These are phyloP conservation scores for Phaffomyces opuntiae DNA, from an alignment of 805 yeast genomes.

Conservation along the genomic window DNA sequence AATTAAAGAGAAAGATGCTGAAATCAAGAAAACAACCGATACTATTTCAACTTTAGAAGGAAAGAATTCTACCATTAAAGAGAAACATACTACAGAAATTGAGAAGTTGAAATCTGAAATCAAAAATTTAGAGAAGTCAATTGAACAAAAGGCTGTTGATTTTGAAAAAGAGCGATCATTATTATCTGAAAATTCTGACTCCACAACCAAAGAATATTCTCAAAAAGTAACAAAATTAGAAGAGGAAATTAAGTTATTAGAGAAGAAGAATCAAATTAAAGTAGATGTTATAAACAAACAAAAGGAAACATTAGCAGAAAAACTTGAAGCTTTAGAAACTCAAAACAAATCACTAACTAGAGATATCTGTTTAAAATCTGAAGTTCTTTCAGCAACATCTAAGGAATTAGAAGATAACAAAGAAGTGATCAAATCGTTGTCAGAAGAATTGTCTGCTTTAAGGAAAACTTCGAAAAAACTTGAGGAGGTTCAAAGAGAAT, in stretches of 20 bases:
- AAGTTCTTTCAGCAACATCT: not conserved
- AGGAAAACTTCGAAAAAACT: not conserved
- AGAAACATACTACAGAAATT: slow-evolving; percentile 14
- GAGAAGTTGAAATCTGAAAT: slow-evolving; percentile 25
- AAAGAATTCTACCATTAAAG: slow-evolving; percentile 19
- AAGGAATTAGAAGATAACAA: not conserved
- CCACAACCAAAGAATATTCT: slow-evolving; percentile 41
- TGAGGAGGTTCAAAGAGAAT: not conserved
- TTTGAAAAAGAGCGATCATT: slow-evolving; percentile 45
- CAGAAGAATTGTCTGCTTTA: not conserved
- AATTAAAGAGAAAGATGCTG: not conserved
- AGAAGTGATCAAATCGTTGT: not conserved
- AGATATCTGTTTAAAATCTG: not conserved
- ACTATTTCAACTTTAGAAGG: slow-evolving; percentile 9
- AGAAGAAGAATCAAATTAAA: slow-evolving; percentile 5
- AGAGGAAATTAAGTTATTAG: slow-evolving; percentile 17
- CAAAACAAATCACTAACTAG: slow-evolving; percentile 2
- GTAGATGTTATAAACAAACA: slow-evolving; percentile 8
- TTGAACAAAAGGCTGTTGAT: slow-evolving; percentile 33
- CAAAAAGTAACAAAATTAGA: slow-evolving; percentile 40
- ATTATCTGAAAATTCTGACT: slow-evolving; percentile 42
- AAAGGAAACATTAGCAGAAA: slow-evolving; percentile 10
- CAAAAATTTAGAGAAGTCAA: slow-evolving; percentile 24
- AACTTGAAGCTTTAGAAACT: slow-evolving; percentile 10
- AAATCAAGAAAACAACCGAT: slow-evolving; percentile 9